Base-by-base conservation (phyloP, 1,284 basidiomycete genomes). In the Bjerkandera adusta region DNA sequence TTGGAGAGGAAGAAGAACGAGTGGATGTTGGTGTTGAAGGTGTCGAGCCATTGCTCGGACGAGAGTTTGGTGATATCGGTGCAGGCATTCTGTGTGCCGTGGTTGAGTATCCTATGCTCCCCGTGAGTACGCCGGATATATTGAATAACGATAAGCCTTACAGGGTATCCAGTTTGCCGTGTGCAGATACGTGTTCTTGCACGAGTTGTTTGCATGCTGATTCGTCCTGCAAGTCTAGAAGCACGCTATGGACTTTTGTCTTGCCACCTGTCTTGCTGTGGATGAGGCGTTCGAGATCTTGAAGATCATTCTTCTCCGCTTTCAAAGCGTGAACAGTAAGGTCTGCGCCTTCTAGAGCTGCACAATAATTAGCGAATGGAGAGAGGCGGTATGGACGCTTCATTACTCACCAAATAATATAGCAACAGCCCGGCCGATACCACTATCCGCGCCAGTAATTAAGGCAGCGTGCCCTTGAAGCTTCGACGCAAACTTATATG, bases 261-360 rank as follows among this genome's bases (percentile, higher is more conserved):
- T 65, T 58, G 24, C 67, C 66, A 15, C 63, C 59, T 0, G 73
- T 70, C 49, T 70, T 70, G 27, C 66, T 59, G 33, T 67, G 62
- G 51, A 76, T 67, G 41, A 68, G 56, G 13, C 73, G 56, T 32
- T 68, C 64, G 30, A 67, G 59, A 18, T 67, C 64, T 38, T 68
- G 54, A 3, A 67, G 66, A 50, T 83, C 81, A 46, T 72, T 56
- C 55, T 75, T 63, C 58, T 85, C 70, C 27, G 65, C 54, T 1
- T 74, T 68, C 20, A 76, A 67, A 61, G 79, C 75, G 33, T 71
- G 67, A 34, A 83, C 59, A 2, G 80, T 73, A 26, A 79, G 60
- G 48, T 78, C 71, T 16, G 79, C 80, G 5, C 81, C 81, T 61
- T 83, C 81, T 21, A 80, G 63, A 1, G 80, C 79, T 71, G 44